Base-by-base conservation (phyloP, 2,329 filamentous ascomycete genomes). In the Penicillium fuscoglaucum region DNA sequence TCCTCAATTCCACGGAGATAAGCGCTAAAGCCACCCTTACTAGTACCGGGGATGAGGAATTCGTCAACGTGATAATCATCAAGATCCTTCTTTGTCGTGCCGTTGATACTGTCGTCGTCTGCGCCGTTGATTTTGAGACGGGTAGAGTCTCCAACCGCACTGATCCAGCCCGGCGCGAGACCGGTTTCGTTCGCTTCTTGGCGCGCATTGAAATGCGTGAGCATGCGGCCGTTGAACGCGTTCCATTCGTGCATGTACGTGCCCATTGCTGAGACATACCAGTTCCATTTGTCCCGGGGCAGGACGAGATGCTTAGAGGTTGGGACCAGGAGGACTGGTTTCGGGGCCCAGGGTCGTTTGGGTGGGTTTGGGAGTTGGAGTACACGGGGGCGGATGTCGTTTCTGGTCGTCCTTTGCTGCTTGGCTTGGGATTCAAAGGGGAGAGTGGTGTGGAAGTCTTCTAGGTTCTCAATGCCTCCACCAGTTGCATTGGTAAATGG, bases 391-490 rank as follows among this genome's bases (percentile, higher is more conserved):
- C 65, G 70, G 19, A 72, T 67, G 70, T 76, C 52, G 64, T 71
- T 61, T 67, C 74, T 57, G 62, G 78, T 77, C 7, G 74, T 76
- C 7, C 77, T 78, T 29, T 79, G 72, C 5, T 72, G 66, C 29
- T 76, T 74, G 6, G 85, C 68, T 41, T 81, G 77, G 2, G 85
- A 87, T 58, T 82, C 72, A 67, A 87, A 88, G 4, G 86, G 86
- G 2, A 88, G 76, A 1, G 77, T 81, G 9, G 78, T 76, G 41
- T 75, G 76, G 40, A 88, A 74, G 55, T 84, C 82, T 29, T 79
- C 76, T 24, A 88, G 68, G 53, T 82, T 80, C 26, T 79, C 74
- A 19, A 87, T 77, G 9, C 84, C 83, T 19, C 69, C 70, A 48
- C 72, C 77, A 45, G 79, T 77, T 7, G 78, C 70, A 43, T 73